phyloP scores from a whole-genome alignment of 768 basidiomycete species.

The Russula brevipes region DNA sequence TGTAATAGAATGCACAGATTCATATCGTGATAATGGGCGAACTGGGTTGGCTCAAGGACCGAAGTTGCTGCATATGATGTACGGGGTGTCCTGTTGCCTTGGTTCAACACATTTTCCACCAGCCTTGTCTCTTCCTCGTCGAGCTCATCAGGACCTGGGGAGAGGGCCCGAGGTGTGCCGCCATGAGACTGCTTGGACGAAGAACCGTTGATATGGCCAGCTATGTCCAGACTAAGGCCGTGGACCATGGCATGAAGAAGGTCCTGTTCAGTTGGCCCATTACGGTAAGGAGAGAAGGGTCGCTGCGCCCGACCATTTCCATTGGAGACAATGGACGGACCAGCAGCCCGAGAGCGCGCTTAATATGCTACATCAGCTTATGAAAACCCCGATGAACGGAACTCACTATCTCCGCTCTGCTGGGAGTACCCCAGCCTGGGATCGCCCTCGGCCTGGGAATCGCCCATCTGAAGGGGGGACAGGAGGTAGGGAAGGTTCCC shows the following conservation, averaged over 20 bases:
- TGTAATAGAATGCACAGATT: conserved; percentile 69
- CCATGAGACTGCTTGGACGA: conserved; percentile 20
- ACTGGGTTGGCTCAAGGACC: conserved; percentile 16
- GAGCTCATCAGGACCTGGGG: conserved; percentile 20
- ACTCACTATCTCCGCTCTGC: conserved; percentile 24
- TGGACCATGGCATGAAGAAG: conserved; percentile 49
- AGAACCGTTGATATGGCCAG: conserved; percentile 16
- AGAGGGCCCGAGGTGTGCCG: conserved; percentile 16
- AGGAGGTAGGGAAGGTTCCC: conserved; percentile 23
- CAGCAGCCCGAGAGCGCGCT: conserved; percentile 23
- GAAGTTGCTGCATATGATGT: conserved; percentile 27
- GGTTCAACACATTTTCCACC: conserved; percentile 20
- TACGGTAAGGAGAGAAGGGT: conserved; percentile 67
- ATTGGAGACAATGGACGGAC: conserved; percentile 24
- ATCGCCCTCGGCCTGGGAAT: conserved; percentile 23
- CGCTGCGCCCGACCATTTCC: conserved; percentile 31
- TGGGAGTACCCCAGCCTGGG: conserved; percentile 11
- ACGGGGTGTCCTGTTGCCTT: conserved; percentile 23
- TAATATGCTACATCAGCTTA: conserved; percentile 4
- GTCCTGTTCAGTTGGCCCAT: conserved; percentile 61
- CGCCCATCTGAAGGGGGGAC: conserved; percentile 25
- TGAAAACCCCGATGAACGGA: background rate
- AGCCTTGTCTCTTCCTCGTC: conserved; percentile 23
- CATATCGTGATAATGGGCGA: conserved; percentile 64
- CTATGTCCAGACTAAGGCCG: conserved; percentile 24